These are phyloP conservation scores for Monascus purpureus DNA, from an alignment of 495 filamentous ascomycete genomes.

Conservation along the genomic window DNA sequence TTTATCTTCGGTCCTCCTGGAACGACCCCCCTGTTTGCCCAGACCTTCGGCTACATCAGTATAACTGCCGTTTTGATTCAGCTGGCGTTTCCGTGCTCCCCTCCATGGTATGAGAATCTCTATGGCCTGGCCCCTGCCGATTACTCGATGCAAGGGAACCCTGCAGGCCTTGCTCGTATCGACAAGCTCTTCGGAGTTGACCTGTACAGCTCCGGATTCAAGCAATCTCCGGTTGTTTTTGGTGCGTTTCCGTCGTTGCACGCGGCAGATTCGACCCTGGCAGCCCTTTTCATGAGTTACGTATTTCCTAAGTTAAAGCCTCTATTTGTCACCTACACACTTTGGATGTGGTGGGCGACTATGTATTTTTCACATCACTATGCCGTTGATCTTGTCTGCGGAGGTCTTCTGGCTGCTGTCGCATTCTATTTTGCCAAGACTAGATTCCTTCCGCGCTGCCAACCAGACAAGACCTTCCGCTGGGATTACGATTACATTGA, in stretches of 20 bases:
- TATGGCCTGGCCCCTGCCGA: slow-evolving; percentile 82
- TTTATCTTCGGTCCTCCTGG: slow-evolving; percentile 84
- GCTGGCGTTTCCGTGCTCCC: slow-evolving; percentile 79
- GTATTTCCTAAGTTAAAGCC: slow-evolving; percentile 68
- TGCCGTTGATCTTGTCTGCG: slow-evolving; percentile 80
- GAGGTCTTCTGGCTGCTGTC: slow-evolving; percentile 64
- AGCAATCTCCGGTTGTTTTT: slow-evolving; percentile 78
- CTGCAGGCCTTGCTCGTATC: slow-evolving; percentile 77
- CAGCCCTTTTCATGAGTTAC: slow-evolving; percentile 85
- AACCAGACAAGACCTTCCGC: slow-evolving; percentile 68
- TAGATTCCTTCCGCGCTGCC: slow-evolving; percentile 66
- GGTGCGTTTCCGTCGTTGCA: slow-evolving; percentile 90
- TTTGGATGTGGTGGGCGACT: slow-evolving; percentile 97
- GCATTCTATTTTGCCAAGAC: slow-evolving; percentile 68
- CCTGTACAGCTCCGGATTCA: slow-evolving; percentile 83
- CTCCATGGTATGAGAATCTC: slow-evolving; percentile 88
- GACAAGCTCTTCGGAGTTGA: slow-evolving; percentile 80
- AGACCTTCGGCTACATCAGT: slow-evolving; percentile 85
- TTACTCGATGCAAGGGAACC: slow-evolving; percentile 76
- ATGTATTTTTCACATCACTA: slow-evolving; percentile 97
- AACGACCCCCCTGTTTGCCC: slow-evolving; percentile 69
- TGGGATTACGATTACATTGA: slow-evolving; percentile 97
- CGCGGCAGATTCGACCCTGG: slow-evolving; percentile 69
- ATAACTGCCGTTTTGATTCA: slow-evolving; percentile 74
- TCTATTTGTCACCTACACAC: slow-evolving; percentile 64